Base-by-base conservation (phyloP, 108 stramenopile species). In the Seminavis robusta region DNA sequence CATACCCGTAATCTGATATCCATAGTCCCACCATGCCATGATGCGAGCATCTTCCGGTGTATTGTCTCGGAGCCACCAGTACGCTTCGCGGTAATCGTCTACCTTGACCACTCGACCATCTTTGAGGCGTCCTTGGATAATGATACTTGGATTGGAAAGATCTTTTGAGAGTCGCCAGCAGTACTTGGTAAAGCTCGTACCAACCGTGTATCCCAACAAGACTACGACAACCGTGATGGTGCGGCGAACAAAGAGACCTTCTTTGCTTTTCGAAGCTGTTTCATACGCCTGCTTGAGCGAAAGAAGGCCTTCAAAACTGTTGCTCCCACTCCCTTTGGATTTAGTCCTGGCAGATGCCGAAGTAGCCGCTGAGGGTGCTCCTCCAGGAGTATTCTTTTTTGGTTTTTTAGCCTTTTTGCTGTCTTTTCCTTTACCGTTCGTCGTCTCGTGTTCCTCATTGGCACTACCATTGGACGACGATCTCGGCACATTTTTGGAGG, bases 81-180 rank as follows among this genome's bases (percentile, higher is more conserved):
- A 99, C 10, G 98, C 98, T 76, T 99, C 96, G 49, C 98, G 90
- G 74, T 97, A 99, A 62, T 99, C 98, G 62, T 99, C 98, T 28
- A 97, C 74, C 34, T 88, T 73, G 44, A 99, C 76, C 20, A 82
- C 58, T 13, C 50, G 37, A 13, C 98, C 98, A 48, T 84, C 84
- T 19, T 77, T 74, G 17, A 67, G 69, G 19, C 86, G 78, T 3
- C 91, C 95, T 52, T 95, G 91, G 38, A 87, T 80, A 56, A 98
- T 95, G 69, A 98, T 97, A 27, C 81, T 78, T 4, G 97, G 97
- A 69, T 92, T 80, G 19, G 86, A 90, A 15, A 96, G 62, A 52
- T 83, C 77, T 9, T 26, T 32, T 13, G 74, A 71, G 47, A 96
- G 73, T 42, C 44, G 58, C 77, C 88, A 84, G 48, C 83, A 78